These are phyloP conservation scores for Micractinium conductrix DNA, from an alignment of 139 green algal genomes.

Conservation along the genomic window DNA sequence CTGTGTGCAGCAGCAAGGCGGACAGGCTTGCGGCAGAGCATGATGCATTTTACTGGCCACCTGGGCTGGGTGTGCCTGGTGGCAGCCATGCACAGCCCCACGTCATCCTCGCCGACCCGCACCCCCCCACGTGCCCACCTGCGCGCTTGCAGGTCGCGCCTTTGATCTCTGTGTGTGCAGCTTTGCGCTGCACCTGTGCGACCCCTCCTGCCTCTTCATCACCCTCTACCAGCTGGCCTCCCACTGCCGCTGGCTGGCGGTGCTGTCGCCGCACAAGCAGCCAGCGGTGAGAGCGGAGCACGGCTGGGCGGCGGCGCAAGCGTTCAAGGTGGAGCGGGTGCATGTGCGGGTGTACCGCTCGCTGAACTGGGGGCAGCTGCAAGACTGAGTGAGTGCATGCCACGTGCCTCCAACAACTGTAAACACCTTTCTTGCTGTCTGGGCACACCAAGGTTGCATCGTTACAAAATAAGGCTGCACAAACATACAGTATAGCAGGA, in stretches of 20 bases:
- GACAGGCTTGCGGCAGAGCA: no score
- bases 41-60: no score
- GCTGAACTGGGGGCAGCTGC: neutral
- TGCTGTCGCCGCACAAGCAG: conserved; percentile 19
- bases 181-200: conserved; percentile 27
- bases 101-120: no score
- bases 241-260: conserved; percentile 21
- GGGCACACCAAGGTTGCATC: no score
- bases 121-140: no score
- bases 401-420: no score
- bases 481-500: no score
- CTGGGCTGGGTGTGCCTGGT: neutral
- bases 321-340: neutral
- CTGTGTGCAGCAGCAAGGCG: no score
- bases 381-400: no score
- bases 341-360: conserved; percentile 1
- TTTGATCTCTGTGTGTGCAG: conserved; percentile 20
- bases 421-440: no score
- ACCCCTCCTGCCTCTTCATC: conserved; percentile 4
- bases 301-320: conserved; percentile 9
- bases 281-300: neutral
- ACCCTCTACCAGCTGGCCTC: conserved; percentile 19
- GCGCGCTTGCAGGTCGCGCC: neutral
- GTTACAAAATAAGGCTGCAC: no score
- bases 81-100: no score